Evolutionary conservation across 2,329 filamentous ascomycete species (phyloP), one percentile per base, ranked within the genome.

Genomic region (Arthroderma sp.): DNA sequence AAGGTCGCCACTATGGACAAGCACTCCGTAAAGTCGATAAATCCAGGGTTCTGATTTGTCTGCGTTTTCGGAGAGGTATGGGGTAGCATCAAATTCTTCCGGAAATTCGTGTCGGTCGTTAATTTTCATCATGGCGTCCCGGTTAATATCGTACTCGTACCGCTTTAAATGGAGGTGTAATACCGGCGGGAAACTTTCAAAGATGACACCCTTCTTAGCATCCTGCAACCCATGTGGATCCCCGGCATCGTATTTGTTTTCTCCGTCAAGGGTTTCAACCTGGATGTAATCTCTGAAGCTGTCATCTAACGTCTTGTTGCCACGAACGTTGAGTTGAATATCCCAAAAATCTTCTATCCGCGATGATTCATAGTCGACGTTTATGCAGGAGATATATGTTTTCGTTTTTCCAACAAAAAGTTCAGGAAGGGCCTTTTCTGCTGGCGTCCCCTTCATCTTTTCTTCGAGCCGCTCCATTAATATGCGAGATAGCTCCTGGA

Each of bases 111-210:
- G 67, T 48, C 66, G 58, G 55, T 70, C 67, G 43, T 70, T 70
- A 58, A 98, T 87, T 68, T 98, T 98, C 83, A 94, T 95, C 85
- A 96, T 95, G 51, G 86, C 87, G 59, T 96, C 89, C 55, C 85
- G 80, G 54, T 94, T 83, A 56, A 95, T 84, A 64, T 98, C 91
- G 66, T 98, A 98, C 61, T 98, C 87, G 63, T 98, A 98, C 43
- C 91, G 83, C 68, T 96, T 53, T 10, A 54, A 40, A 31, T 54
- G 49, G 7, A 54, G 42, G 41, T 52, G 51, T 34, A 54, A 37
- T 28, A 54, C 52, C n/a, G 47, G 49, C 11, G 52, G 51, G 33
- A 54, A 52, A 29, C 44, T 53, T 43, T 87, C 85, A 61, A 98
- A 98, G 50, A 98, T 95, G 53, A 95, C 91, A 43, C 91, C 91